These are phyloP conservation scores for Nematocida ironsii DNA, from an alignment of 371 early-diverging fungal species.

Conservation along the genomic window DNA sequence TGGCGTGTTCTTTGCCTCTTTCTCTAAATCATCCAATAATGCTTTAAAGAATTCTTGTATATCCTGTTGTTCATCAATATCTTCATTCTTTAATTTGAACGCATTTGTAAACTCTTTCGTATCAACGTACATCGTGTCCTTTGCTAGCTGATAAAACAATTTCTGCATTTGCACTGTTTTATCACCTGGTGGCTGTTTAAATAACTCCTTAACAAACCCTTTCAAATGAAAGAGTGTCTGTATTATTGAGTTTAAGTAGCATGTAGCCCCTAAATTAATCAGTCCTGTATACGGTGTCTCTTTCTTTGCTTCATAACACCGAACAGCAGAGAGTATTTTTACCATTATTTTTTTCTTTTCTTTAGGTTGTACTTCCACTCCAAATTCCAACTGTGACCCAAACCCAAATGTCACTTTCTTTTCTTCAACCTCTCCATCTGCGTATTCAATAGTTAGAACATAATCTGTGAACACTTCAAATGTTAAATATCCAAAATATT, in stretches of 20 bases:
- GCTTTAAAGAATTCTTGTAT: slow-evolving; percentile 70
- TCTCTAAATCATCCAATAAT: slow-evolving; percentile 68
- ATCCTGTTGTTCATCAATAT: slow-evolving; percentile 68
- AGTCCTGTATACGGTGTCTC: slow-evolving; percentile 85
- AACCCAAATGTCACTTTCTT: slow-evolving; percentile 50
- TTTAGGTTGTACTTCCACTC: slow-evolving; percentile 28
- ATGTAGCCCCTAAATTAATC: slow-evolving; percentile 94
- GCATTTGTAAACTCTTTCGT: slow-evolving; percentile 33
- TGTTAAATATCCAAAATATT: slow-evolving; percentile 52
- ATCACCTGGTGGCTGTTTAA: slow-evolving; percentile 26
- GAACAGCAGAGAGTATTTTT: slow-evolving; percentile 24
- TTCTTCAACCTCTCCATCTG: slow-evolving; percentile 45
- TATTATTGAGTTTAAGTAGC: slow-evolving; percentile 95
- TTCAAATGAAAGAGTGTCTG: slow-evolving; percentile 92
- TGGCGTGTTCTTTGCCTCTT: slow-evolving; percentile 60
- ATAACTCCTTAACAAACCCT: slow-evolving; percentile 76
- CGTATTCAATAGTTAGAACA: slow-evolving; percentile 27
- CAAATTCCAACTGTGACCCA: slow-evolving; percentile 51
- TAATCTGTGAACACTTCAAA: slow-evolving; percentile 57
- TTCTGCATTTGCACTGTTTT: slow-evolving; percentile 59
- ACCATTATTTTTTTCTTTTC: slow-evolving; percentile 20
- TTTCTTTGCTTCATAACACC: slow-evolving; percentile 55
- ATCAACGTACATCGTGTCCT: slow-evolving; percentile 46
- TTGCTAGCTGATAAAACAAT: slow-evolving; percentile 57
- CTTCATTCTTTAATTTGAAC: slow-evolving; percentile 50